Percentiles rank a stretch among this genome's conserved stretches.
Conservation (phyloP, 2,329 filamentous ascomycete species). For the Pseudomassariella vexata region DNA sequence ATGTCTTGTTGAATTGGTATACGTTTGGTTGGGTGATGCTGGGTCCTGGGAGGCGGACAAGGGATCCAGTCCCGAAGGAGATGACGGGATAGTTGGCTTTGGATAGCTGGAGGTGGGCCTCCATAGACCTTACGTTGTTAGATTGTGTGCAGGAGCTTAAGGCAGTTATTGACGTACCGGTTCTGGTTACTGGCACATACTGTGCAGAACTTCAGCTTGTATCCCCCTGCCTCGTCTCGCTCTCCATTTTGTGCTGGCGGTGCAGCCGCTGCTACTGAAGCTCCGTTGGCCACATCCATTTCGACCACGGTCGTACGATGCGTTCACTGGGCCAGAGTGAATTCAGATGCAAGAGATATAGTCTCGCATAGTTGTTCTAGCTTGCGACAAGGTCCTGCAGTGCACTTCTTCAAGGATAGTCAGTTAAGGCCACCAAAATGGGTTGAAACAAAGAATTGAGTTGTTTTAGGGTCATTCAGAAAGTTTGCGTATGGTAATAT, state of each 20-base stretch:
- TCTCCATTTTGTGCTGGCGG: slow-evolving; percentile 35
- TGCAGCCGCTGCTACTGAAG: slow-evolving; percentile 15
- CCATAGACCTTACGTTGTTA: slow-evolving; percentile 68
- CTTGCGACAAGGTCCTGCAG: slow-evolving; percentile 7
- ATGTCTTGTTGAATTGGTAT: slow-evolving; percentile 96
- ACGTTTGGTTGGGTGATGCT: slow-evolving; percentile 92
- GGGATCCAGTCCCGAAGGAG: slow-evolving; percentile 92
- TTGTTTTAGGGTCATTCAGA: slow-evolving; percentile 20
- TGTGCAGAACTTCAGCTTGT: slow-evolving; percentile 93
- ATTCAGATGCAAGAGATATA: slow-evolving; percentile 6
- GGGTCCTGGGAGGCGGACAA: slow-evolving; percentile 88
- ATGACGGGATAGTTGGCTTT: slow-evolving; percentile 89
- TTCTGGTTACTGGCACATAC: slow-evolving; percentile 99
- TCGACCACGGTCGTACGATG: slow-evolving; percentile 11
- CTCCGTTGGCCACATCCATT: slow-evolving; percentile 37
- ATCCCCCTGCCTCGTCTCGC: slow-evolving; percentile 51
- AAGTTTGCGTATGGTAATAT: slow-evolving; percentile 52
- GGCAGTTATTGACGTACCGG: slow-evolving; percentile 50
- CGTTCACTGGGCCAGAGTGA: slow-evolving; percentile 12
- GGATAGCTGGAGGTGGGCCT: slow-evolving; percentile 91
- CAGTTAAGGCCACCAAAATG: neutral
- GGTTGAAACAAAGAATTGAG: slow-evolving; percentile 2
- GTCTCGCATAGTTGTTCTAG: no score
- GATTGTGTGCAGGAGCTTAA: neutral
- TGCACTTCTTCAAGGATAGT: slow-evolving; percentile 5